Percentiles rank a stretch among this genome's conserved stretches.
Conservation (phyloP, 2,329 filamentous ascomycete genomes). For the Coniosporium tulheliwenetii region DNA sequence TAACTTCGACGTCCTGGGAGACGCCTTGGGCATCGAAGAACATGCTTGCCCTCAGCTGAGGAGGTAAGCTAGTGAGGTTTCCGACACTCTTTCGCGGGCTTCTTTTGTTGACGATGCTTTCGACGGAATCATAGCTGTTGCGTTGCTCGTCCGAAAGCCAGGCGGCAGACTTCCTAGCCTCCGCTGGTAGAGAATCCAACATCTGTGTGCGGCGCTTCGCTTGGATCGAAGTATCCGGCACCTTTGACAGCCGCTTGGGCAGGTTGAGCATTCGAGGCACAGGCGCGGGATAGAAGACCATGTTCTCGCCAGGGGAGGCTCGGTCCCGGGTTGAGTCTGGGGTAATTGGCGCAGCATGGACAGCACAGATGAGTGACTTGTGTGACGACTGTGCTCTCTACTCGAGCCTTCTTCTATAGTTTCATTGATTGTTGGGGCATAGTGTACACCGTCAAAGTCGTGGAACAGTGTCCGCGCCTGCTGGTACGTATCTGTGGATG, state of each 20-base stretch:
- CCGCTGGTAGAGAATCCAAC: conserved; percentile 44
- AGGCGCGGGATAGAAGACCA: conserved; percentile 91
- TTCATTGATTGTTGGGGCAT: conserved; percentile 36
- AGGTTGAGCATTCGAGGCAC: conserved; percentile 89
- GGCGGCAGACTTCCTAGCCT: conserved; percentile 35
- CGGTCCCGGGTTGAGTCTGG: conserved; percentile 42
- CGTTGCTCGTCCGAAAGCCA: conserved; percentile 19
- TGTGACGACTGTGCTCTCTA: conserved; percentile 3
- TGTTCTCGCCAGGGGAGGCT: conserved; percentile 56
- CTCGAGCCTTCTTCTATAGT: conserved; percentile 13
- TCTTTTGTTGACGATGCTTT: background rate
- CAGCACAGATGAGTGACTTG: conserved; percentile 1
- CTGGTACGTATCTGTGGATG: conserved; percentile 46
- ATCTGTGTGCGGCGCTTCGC: conserved; percentile 62
- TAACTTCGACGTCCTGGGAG: conserved; percentile 38
- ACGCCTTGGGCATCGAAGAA: conserved; percentile 65
- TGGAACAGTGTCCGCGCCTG: conserved; percentile 54
- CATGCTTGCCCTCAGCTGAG: conserved; percentile 76
- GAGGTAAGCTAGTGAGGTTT: conserved; percentile 45
- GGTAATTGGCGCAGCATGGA: conserved; percentile 6
- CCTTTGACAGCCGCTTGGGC: conserved; percentile 70
- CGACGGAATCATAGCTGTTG: background rate
- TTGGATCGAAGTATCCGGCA: conserved; percentile 45
- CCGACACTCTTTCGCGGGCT: conserved; percentile 3
- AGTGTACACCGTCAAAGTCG: conserved; percentile 72